Evolutionary conservation across 345 rosid genomes (phyloP).

Genomic region (Aurinia saxatilis): DNA sequence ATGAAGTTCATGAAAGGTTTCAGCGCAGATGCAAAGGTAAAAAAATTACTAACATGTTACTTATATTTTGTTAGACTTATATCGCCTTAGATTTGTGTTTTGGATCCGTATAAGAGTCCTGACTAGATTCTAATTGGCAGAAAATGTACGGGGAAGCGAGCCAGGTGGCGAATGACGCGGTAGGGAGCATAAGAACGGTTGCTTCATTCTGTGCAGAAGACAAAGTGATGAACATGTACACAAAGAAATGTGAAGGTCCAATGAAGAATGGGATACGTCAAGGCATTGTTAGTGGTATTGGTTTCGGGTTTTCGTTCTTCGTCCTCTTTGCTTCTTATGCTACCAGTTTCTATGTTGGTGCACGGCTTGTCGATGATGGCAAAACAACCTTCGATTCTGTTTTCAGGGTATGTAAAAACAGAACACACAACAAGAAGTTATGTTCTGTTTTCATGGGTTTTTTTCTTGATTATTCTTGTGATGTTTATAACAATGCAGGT

Average conservation of each 20-base stretch:
- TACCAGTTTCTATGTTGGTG: slow-evolving; percentile 72
- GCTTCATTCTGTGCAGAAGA: slow-evolving; percentile 93
- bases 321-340: slow-evolving; percentile 52
- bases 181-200: slow-evolving; percentile 86
- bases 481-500: slow-evolving; percentile 35
- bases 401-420: slow-evolving; percentile 38
- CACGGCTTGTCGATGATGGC: slow-evolving; percentile 49
- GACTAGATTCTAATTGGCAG: slow-evolving; percentile 28
- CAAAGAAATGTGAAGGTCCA: slow-evolving; percentile 77
- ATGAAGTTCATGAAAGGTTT: slow-evolving; percentile 70
- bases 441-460: background rate
- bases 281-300: slow-evolving; percentile 64
- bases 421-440: background rate
- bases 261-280: slow-evolving; percentile 55
- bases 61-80: too few species aligned
- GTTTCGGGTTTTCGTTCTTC: slow-evolving; percentile 67
- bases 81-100: too few species aligned
- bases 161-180: slow-evolving; percentile 85
- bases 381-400: slow-evolving; percentile 47
- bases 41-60: slow-evolving; percentile 10
- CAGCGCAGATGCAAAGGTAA: slow-evolving; percentile 83
- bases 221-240: slow-evolving; percentile 70
- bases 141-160: slow-evolving; percentile 84
- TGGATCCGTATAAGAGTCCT: too few species aligned
- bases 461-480: background rate